Base-by-base conservation (phyloP, 805 yeast genomes). In the Yamadazyma endophytica region DNA sequence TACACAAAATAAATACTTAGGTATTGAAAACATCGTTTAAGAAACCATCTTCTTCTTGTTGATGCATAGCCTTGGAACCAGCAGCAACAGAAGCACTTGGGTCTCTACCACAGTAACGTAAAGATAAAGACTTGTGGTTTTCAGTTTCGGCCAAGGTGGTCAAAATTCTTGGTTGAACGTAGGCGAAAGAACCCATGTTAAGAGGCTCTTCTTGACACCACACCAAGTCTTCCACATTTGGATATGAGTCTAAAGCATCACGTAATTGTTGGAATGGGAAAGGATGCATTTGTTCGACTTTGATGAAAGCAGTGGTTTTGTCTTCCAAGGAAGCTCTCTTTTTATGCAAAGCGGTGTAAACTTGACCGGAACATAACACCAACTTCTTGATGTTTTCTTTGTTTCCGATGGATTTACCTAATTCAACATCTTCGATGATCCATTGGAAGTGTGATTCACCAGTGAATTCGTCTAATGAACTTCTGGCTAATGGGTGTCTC, bases 151-250 rank as follows among this genome's bases (percentile, higher is more conserved):
- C 72, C 62, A 90, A 61, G 24, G 81, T 73, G 27, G 95, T 84
- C 39, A 69, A 66, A 33, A 92, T 62, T 69, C 99, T 84, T 59
- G 97, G 98, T 39, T 74, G 68, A 34, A 73, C 90, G 54, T 55
- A 87, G 15, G 82, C 54, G 83, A 82, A 88, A 27, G 85, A 69
- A 64, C 98, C 98, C 80, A 90, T 90, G 72, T 92, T 92, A 67
- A 92, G 73, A 51, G 97, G 97, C 74, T 92, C 99, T 69, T 92
- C 99, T 72, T 92, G 98, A 66, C 94, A 83, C 90, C 89, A 92
- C 28, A 89, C 94, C 46, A 92, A 68, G 59, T 92, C 98, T 60
- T 83, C 80, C 41, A 82, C 58, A 59, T 78, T 79, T 52, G 94
- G 87, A 72, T 82, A 92, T 28, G 78, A 58, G 64, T 83, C 70